Evolutionary conservation across 768 basidiomycete species (phyloP).

Genomic region (Suillus bovinus): DNA sequence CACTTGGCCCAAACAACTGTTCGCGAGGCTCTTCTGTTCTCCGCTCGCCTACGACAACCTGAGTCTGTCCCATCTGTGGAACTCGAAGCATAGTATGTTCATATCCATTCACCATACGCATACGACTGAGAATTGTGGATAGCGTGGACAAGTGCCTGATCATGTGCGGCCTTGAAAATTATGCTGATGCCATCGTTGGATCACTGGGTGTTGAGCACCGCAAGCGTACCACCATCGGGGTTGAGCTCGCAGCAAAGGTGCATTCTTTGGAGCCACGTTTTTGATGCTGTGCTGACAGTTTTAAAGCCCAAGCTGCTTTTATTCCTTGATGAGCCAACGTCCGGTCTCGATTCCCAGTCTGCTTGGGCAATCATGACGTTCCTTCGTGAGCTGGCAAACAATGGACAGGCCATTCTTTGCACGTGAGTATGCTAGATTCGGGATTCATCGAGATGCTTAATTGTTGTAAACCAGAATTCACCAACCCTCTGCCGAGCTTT

Average conservation of each 20-base stretch:
- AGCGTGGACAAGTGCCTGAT: slow-evolving; percentile 60
- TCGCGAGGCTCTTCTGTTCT: slow-evolving; percentile 78
- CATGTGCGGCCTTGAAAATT: slow-evolving; percentile 63
- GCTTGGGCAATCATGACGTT: slow-evolving; percentile 52
- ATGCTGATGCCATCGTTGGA: slow-evolving; percentile 66
- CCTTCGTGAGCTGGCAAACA: slow-evolving; percentile 52
- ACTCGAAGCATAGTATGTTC: slow-evolving; percentile 75
- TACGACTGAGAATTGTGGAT: neutral
- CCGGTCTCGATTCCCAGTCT: slow-evolving; percentile 53
- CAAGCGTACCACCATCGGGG: slow-evolving; percentile 60
- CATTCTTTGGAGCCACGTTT: neutral
- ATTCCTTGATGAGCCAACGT: slow-evolving; percentile 64
- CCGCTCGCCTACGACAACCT: slow-evolving; percentile 79
- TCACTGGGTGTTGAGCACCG: slow-evolving; percentile 49
- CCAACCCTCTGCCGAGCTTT: slow-evolving; percentile 47
- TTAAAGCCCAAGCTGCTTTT: slow-evolving; percentile 44
- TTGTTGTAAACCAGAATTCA: slow-evolving; percentile 17
- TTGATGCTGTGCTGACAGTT: neutral
- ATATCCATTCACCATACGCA: neutral
- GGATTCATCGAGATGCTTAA: neutral
- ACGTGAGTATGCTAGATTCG: slow-evolving; percentile 34
- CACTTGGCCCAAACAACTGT: slow-evolving; percentile 78
- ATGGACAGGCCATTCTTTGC: slow-evolving; percentile 57
- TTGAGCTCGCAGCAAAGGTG: slow-evolving; percentile 59
- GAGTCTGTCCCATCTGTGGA: slow-evolving; percentile 59